Evolutionary conservation across 768 basidiomycete genomes (phyloP).

Genomic region (Leucogyrophana mollusca): DNA sequence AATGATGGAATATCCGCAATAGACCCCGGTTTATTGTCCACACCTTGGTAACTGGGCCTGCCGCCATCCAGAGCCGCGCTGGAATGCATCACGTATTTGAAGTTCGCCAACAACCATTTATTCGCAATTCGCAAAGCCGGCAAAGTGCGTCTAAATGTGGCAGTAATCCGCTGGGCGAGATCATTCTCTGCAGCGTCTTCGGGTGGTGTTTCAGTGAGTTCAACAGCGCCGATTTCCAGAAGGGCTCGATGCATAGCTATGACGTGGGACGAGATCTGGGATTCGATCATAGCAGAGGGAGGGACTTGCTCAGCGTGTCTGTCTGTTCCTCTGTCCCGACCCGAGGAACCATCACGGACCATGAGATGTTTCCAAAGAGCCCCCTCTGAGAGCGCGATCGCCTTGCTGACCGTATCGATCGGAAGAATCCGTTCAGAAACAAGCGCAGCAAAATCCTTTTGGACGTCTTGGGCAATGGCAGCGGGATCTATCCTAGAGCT

Average conservation of each 20-base stretch:
- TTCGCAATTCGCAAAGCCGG: conserved; percentile 85
- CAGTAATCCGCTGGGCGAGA: conserved; percentile 81
- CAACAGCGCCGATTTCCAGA: conserved; percentile 60
- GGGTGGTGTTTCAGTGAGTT: conserved; percentile 57
- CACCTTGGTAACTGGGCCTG: conserved; percentile 9
- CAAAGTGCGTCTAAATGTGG: conserved; percentile 79
- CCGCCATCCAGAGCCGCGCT: conserved; percentile 29
- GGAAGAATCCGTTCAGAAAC: conserved; percentile 70
- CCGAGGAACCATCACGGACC: conserved; percentile 48
- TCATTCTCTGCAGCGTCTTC: conserved; percentile 55
- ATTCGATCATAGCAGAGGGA: conserved; percentile 50
- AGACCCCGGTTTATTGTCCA: conserved; percentile 5
- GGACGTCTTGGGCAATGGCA: conserved; percentile 46
- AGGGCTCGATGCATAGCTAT: conserved; percentile 63
- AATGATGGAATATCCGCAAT: conserved; percentile 48
- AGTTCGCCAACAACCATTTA: conserved; percentile 85
- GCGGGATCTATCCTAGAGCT: conserved; percentile 44
- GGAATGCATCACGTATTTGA: conserved; percentile 60
- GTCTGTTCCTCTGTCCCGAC: conserved; percentile 21
- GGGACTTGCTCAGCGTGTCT: conserved; percentile 24
- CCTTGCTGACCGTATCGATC: conserved; percentile 72
- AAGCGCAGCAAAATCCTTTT: conserved; percentile 56
- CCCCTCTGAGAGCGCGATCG: conserved; percentile 72
- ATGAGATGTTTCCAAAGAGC: conserved; percentile 85
- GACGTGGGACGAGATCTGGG: conserved; percentile 64